phyloP scores from a whole-genome alignment of 176 grass and related monocot genomes.

The Puccinellia tenuiflora region DNA sequence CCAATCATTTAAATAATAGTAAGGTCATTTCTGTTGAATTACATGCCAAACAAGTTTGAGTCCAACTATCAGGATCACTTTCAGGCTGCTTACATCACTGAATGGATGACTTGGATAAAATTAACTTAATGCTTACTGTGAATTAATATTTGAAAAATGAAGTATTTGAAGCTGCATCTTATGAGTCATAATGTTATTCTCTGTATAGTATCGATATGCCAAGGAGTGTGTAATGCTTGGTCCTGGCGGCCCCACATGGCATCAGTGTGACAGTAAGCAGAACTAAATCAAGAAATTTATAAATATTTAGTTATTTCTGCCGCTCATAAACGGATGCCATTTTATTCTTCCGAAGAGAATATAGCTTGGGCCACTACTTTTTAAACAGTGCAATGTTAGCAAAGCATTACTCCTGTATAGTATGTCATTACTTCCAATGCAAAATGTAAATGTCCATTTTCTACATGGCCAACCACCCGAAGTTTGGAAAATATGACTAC shows the following conservation, averaged over 20 bases:
- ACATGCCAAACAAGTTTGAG: neutral
- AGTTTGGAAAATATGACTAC: neutral
- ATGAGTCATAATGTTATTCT: neutral
- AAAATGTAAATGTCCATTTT: neutral
- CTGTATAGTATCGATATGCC: neutral
- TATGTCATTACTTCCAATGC: conserved; percentile 4
- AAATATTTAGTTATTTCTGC: neutral
- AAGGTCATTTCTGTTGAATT: neutral
- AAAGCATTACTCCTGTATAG: neutral
- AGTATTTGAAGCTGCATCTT: neutral
- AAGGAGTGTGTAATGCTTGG: no score
- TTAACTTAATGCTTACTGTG: neutral
- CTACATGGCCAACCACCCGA: neutral
- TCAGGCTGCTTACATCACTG: neutral
- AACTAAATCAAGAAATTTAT: conserved; percentile 5
- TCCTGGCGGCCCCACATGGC: neutral
- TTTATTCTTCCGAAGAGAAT: neutral
- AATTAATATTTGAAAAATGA: neutral
- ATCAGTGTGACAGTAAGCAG: neutral
- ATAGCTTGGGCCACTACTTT: neutral
- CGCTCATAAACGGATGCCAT: neutral
- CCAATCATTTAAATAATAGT: neutral
- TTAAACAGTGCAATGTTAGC: neutral
- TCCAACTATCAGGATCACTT: neutral
- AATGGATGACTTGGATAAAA: neutral